Evolutionary conservation across 179 eudicot species (phyloP), one percentile per base, ranked within the genome.

Genomic region (Patellifolia procumbens): DNA sequence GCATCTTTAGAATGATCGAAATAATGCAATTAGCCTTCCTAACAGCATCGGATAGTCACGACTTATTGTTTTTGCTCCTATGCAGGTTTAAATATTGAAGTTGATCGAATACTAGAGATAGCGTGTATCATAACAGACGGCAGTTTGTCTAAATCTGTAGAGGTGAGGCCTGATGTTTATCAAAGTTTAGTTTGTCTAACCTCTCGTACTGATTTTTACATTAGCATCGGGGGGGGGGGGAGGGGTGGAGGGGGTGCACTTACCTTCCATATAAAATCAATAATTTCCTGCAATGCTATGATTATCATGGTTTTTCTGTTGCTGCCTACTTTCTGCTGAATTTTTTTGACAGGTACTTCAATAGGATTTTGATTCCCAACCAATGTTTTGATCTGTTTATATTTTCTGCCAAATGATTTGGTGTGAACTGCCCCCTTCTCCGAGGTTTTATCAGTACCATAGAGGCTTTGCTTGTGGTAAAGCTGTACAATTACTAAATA

Each of bases 91-190:
- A 77, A 92, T 80, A 75, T 86, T 78, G 95, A 92, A 85, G 86
- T 83, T 73, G 98, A 94, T 83, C 86, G 92, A 77, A 90, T 94
- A 68, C 35, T 94, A 83, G 98, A 94, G 86, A 93, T 94, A 73
- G 97, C 98, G 67, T 94, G 98, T 79, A 75, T 94, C 56, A 82
- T 94, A 68, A 92, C 98, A 11, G 92, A 92, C 85, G 98, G 97
- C 67, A 91, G 71, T 76, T 85, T 94, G 85, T 89, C 86, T 66
- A 87, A 89, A 76, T 80, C 85, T 48, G 82, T 92, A 65, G 97
- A 94, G 97, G 98, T 94, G 84, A 64, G 76, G 34, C 11, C 34
- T 42, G 11, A 48, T 71, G 15, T 55, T n/a, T 26, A 48, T 51
- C 46, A 8, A 51, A 39, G 32, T 76, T 48, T 65, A n/a, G 42